These are phyloP conservation scores for Cytospora piceicola DNA, from an alignment of 2,329 filamentous ascomycete genomes.

Conservation along the genomic window DNA sequence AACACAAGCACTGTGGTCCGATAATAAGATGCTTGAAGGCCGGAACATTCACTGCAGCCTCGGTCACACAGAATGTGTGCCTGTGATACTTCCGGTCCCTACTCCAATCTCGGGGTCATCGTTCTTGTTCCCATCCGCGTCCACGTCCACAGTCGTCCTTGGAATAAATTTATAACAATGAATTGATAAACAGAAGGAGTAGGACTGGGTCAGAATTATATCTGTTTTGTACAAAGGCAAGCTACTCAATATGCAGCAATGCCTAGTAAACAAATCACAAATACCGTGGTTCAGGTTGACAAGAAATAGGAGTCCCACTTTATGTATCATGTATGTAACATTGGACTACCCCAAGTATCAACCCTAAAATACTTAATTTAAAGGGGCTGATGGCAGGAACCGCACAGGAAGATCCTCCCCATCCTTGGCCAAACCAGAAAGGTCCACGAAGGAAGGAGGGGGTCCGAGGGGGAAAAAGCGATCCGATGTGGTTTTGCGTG, in stretches of 20 bases:
- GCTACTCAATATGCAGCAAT: too few species aligned
- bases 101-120: too few species aligned
- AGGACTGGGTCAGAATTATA: background rate
- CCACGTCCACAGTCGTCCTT: background rate
- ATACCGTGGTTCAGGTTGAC: background rate
- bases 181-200: background rate
- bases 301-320: background rate
- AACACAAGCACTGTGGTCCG: background rate
- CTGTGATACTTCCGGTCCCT: background rate
- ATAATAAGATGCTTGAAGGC: background rate
- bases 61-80: background rate
- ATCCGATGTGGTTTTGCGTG: too few species aligned
- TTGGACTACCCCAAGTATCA: background rate
- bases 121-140: background rate
- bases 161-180: too few species aligned
- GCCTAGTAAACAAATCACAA: background rate
- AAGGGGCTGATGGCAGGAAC: background rate
- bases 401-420: background rate
- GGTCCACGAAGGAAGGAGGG: background rate
- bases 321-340: background rate
- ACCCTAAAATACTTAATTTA: background rate
- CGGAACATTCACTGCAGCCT: background rate
- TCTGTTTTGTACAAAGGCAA: background rate
- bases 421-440: background rate
- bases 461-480: background rate